Base-by-base conservation (phyloP, 352 stramenopile species). In the Phytopythium litorale region DNA sequence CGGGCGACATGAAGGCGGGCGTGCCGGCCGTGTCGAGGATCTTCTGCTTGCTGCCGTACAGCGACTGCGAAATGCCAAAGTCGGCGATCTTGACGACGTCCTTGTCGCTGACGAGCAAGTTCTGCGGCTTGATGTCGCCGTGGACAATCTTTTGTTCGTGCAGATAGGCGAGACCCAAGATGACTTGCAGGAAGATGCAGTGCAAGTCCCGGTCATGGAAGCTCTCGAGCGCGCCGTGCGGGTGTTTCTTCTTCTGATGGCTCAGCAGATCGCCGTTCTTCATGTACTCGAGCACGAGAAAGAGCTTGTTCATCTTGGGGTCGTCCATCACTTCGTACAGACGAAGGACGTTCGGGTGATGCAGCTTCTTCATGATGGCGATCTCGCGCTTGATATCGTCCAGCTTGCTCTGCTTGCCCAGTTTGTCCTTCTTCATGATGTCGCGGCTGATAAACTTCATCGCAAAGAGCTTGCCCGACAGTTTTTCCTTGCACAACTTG, bases 201-300 rank as follows among this genome's bases (percentile, higher is more conserved):
- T 92, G 82, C 3, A 93, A 52, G 33, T 93, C 84, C 25, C 77
- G 77, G 51, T 91, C 82, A n/a, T 79, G 73, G 8, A 91, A 56
- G 18, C 76, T 80, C 50, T 82, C 75, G 2, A 67, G 60, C 33
- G 63, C 66, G 4, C 68, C 66, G 57, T 73, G 58, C 0, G 64
- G 67, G 32, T 87, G 71, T 55, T 90, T 90, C 45, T 88, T 87
- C 65, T 89, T 90, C 55, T 90, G 79, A 50, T 89, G 79, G 30
- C 78, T 85, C 11, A 91, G 65, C 67, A 91, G 67, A 25, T 91
- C 81, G 50, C 83, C 81, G 57, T 91, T 75, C 38, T 89, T 88
- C 75, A 99, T 97, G 76, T 98, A 99, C 71, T 99, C 97, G n/a
- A 99, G 75, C 3, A 99, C 94, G 64, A 99, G 88, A 58, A 98